Percentiles rank a stretch among this genome's conserved stretches.
Conservation (phyloP, 805 yeast genomes). For the Starmerella sp. region DNA sequence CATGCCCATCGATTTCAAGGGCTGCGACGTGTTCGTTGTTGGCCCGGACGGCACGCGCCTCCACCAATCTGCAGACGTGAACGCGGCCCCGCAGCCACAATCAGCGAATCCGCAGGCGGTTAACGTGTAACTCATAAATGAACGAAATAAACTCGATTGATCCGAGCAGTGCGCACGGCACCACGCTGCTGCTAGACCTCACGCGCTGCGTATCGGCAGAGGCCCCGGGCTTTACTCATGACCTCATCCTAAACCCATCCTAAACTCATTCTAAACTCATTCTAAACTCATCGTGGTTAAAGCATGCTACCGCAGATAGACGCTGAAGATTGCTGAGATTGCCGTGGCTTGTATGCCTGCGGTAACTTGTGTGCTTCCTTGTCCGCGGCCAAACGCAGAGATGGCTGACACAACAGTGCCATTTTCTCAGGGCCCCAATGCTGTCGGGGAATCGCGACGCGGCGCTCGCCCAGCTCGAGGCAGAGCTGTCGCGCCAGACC, state of each 20-base stretch:
- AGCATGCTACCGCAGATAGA: no score
- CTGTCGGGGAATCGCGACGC: not conserved
- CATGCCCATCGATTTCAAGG: conserved; percentile 92
- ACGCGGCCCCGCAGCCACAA: not conserved
- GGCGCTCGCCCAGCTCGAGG: not conserved
- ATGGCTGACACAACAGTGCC: not conserved
- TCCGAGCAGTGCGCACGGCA: no score
- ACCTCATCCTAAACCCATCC: no score
- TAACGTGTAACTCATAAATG: not conserved
- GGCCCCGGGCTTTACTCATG: no score
- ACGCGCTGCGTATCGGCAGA: no score
- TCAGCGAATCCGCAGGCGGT: not conserved
- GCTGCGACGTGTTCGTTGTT: conserved; percentile 57
- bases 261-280: no score
- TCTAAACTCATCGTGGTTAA: no score
- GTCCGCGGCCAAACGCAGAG: not conserved
- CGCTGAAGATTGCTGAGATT: no score
- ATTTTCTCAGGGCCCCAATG: not conserved
- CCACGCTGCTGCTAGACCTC: no score
- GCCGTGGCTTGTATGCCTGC: no score
- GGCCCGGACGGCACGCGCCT: conserved; percentile 44
- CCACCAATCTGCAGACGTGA: conserved; percentile 17
- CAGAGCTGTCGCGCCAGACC: not conserved
- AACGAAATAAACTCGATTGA: no score
- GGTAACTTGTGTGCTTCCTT: no score